Conservation (phyloP, 129 eudicot species). For the Helichrysum umbraculigerum region DNA sequence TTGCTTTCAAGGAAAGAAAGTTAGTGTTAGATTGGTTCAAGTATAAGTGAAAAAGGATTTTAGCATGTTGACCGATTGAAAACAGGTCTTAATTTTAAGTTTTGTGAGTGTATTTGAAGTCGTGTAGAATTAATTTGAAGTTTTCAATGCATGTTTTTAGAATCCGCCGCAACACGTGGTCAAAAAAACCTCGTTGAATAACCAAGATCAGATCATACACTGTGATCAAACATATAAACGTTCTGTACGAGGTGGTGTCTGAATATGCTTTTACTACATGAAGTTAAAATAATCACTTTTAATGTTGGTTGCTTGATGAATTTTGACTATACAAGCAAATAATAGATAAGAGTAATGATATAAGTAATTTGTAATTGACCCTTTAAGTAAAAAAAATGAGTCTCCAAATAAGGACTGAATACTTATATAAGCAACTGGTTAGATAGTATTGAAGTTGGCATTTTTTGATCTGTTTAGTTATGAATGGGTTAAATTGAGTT, state of each 20-base stretch:
- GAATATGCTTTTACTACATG: neutral
- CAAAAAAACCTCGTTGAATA: too few species aligned
- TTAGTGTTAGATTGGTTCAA: too few species aligned
- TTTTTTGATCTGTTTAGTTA: neutral
- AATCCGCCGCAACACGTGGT: too few species aligned
- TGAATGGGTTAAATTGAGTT: neutral
- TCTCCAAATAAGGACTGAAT: neutral
- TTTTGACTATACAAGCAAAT: neutral
- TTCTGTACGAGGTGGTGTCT: neutral
- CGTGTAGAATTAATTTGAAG: too few species aligned
- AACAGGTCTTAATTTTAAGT: too few species aligned
- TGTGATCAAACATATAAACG: neutral
- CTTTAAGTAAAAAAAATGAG: neutral
- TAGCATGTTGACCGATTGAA: too few species aligned
- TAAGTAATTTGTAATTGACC: neutral
- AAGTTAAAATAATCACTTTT: neutral
- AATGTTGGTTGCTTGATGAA: neutral
- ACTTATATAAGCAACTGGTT: neutral
- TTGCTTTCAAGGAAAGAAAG: too few species aligned
- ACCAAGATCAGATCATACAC: neutral
- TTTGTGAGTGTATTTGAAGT: too few species aligned
- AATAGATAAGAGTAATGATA: neutral
- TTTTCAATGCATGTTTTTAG: too few species aligned
- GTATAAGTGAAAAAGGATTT: too few species aligned
- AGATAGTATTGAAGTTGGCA: neutral